Evolutionary conservation across 78 protist species (phyloP).

Genomic region (Dictyostelium purpureum): DNA sequence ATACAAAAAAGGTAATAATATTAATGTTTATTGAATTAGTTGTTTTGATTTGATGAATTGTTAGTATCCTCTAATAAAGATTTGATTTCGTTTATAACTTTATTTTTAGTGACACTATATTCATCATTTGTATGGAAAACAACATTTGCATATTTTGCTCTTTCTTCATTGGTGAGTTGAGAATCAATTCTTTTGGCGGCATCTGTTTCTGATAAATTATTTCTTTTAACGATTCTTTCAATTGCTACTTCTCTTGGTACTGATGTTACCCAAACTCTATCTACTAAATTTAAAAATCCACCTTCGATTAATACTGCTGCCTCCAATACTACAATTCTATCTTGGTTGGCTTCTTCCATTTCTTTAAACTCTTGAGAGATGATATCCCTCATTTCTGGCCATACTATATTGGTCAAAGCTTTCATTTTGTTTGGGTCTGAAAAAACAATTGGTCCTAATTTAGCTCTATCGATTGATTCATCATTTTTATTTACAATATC

Average conservation of each 20-base stretch:
- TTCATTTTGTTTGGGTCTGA: conserved; percentile 30
- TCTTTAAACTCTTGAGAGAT: conserved; percentile 19
- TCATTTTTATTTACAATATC: conserved; percentile 10
- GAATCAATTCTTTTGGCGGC: conserved; percentile 32
- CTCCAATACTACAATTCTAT: conserved; percentile 52
- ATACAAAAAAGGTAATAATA: too few relatives aligned
- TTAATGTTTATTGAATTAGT: not conserved
- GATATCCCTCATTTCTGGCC: conserved; percentile 60
- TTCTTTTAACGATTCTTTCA: not conserved
- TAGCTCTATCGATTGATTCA: conserved; percentile 39
- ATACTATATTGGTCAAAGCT: conserved; percentile 13
- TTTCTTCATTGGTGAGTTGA: conserved; percentile 57
- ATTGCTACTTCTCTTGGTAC: conserved; percentile 53
- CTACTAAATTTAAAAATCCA: conserved; percentile 35
- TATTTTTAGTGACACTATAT: conserved; percentile 11
- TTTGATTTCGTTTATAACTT: conserved; percentile 22
- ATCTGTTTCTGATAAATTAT: conserved; percentile 12
- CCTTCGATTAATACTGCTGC: conserved; percentile 70
- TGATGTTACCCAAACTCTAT: conserved; percentile 36
- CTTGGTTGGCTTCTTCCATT: not conserved
- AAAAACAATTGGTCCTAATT: conserved; percentile 73
- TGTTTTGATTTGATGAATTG: too few relatives aligned
- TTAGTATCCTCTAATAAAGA: not conserved
- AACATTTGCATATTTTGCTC: conserved; percentile 39
- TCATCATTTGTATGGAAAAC: conserved; percentile 56